phyloP scores from a whole-genome alignment of 2,329 filamentous ascomycete genomes.

The Arthroderma sp. region DNA sequence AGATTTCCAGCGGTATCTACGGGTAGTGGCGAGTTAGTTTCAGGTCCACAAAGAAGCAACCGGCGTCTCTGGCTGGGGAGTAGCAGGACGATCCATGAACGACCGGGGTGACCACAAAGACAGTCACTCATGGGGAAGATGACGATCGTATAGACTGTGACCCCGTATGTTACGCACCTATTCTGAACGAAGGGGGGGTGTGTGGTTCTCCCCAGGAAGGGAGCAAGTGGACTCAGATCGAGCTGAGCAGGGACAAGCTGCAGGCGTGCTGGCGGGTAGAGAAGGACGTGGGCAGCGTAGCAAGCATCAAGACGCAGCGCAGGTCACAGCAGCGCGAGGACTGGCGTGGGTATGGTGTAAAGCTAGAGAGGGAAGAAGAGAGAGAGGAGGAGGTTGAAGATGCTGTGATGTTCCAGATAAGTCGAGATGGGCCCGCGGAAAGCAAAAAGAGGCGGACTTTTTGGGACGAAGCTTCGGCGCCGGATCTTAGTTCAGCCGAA shows the following conservation, averaged over 20 bases:
- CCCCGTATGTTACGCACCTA: not conserved
- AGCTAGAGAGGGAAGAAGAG: not conserved
- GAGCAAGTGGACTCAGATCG: not conserved
- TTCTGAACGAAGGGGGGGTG: not conserved
- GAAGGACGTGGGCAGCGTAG: not conserved
- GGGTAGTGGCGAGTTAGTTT: conserved; percentile 5
- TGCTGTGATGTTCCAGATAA: not conserved
- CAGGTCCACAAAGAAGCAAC: not conserved
- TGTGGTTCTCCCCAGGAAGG: not conserved
- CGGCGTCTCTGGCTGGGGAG: not conserved
- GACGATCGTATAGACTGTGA: not conserved
- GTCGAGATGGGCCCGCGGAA: not conserved
- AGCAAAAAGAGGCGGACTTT: not conserved
- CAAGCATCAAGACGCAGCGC: not conserved
- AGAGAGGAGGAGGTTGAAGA: not conserved
- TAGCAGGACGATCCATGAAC: not conserved
- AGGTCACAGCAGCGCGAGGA: no score
- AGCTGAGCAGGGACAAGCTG: conserved; percentile 3
- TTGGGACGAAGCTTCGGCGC: not conserved
- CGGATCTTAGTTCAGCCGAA: not conserved
- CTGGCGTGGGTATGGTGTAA: not conserved
- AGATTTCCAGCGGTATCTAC: conserved; percentile 2
- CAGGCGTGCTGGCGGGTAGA: not conserved
- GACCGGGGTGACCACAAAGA: no score
- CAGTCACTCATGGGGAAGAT: no score